These are phyloP conservation scores for Rhizodiscina lignyota DNA, from an alignment of 495 filamentous ascomycete genomes.

Conservation along the genomic window DNA sequence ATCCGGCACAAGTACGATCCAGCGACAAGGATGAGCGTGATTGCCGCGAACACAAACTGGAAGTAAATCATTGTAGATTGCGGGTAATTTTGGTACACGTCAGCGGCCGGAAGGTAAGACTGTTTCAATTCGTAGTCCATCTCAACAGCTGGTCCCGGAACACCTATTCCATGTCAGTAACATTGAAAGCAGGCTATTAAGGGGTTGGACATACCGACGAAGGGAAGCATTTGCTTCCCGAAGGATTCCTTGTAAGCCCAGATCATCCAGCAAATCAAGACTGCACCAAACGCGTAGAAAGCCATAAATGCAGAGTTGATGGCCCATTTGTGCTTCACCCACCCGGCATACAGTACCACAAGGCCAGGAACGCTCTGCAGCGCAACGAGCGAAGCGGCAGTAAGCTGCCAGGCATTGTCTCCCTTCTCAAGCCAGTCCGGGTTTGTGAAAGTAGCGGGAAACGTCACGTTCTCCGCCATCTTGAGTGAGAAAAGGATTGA, in stretches of 20 bases:
- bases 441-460: too few species aligned
- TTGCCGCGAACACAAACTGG: conserved; percentile 43
- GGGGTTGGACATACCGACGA: conserved; percentile 33
- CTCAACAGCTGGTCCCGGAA: too few species aligned
- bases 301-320: conserved; percentile 41
- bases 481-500: too few species aligned
- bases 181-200: too few species aligned
- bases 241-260: conserved; percentile 38
- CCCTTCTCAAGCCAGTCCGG: conserved; percentile 32
- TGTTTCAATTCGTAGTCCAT: conserved; percentile 31
- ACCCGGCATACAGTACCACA: conserved; percentile 36
- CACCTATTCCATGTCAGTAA: too few species aligned
- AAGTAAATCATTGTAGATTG: conserved; percentile 42
- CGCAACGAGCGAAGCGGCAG: conserved; percentile 34
- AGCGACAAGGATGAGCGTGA: conserved; percentile 35
- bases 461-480: too few species aligned
- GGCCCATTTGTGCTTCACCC: conserved; percentile 41
- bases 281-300: conserved; percentile 37
- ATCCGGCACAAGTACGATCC: conserved; percentile 34
- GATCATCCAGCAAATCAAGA: conserved; percentile 39
- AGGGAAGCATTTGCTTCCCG: conserved; percentile 32
- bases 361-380: conserved; percentile 37
- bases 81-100: conserved; percentile 25
- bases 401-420: conserved; percentile 41
- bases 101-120: conserved; percentile 27